Conservation (phyloP, 257 asterid genomes). For the Parsonsia alboflavescens region DNA sequence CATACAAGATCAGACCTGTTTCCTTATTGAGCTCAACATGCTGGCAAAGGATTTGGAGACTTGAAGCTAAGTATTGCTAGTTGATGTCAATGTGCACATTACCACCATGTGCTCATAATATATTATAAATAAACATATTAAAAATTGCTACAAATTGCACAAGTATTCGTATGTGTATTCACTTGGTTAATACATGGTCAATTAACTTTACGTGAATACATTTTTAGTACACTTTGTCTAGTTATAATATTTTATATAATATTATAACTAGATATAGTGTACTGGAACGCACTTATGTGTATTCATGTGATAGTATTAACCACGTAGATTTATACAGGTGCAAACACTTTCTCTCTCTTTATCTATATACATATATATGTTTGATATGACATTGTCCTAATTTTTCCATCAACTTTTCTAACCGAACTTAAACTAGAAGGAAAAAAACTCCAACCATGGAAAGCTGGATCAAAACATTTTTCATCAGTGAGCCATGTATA, state of each 20-base stretch:
- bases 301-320: too few species aligned
- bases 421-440: constrained; percentile 22
- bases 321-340: too few species aligned
- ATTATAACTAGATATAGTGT: too few species aligned
- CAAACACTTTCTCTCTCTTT: too few species aligned
- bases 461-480: constrained; percentile 23
- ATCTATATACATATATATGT: constrained; percentile 2
- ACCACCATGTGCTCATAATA: constrained; percentile 30
- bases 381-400: constrained; percentile 55
- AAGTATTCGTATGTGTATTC: too few species aligned
- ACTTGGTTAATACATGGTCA: too few species aligned
- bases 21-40: constrained; percentile 35
- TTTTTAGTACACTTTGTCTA: too few species aligned
- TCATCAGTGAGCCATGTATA: constrained; percentile 22
- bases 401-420: constrained; percentile 23
- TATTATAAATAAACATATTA: too few species aligned
- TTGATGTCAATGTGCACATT: constrained; percentile 19
- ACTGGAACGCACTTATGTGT: too few species aligned
- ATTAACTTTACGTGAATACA: too few species aligned
- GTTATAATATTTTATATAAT: too few species aligned
- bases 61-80: constrained; percentile 16
- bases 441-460: not conserved
- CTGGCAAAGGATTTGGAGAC: constrained; percentile 25
- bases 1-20: constrained; percentile 21
- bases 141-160: too few species aligned